Percentiles rank a stretch among this genome's conserved stretches.
Conservation (phyloP, 139 green algal species). For the Axilococcus clingmanii region DNA sequence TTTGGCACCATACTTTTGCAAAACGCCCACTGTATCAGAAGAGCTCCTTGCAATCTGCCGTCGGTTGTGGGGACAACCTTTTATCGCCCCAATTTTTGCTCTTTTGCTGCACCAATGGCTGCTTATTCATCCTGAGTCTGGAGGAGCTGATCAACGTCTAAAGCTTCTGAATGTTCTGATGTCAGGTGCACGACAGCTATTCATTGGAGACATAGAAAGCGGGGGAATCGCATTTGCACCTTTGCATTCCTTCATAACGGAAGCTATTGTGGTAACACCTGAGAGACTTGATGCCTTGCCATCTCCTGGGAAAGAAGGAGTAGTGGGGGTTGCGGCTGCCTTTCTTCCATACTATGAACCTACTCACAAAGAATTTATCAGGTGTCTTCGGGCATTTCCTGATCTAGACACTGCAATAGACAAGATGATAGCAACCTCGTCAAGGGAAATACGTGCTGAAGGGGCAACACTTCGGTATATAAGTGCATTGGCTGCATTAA, state of each 20-base stretch:
- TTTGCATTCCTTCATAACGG: slow-evolving; percentile 47
- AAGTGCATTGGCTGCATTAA: slow-evolving; percentile 21
- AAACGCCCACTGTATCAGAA: slow-evolving; percentile 28
- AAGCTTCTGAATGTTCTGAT: slow-evolving; percentile 70
- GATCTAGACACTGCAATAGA: slow-evolving; percentile 13
- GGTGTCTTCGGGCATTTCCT: slow-evolving; percentile 5
- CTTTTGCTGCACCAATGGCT: slow-evolving; percentile 73
- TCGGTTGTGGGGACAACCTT: slow-evolving; percentile 61
- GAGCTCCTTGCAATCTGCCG: slow-evolving; percentile 56
- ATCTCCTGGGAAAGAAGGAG: slow-evolving; percentile 11
- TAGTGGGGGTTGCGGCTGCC: slow-evolving; percentile 39
- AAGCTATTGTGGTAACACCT: slow-evolving; percentile 19
- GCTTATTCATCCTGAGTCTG: slow-evolving; percentile 38
- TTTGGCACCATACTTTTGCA: slow-evolving; percentile 54
- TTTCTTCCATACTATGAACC: slow-evolving; percentile 62
- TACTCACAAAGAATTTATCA: slow-evolving; percentile 7
- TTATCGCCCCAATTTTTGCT: slow-evolving; percentile 54
- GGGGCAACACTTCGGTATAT: slow-evolving; percentile 40
- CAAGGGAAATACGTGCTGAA: slow-evolving; percentile 17
- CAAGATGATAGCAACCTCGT: slow-evolving; percentile 1
- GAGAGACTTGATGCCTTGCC: slow-evolving; percentile 38
- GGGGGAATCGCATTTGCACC: slow-evolving; percentile 42
- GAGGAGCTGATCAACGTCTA: slow-evolving; percentile 45
- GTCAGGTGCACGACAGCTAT: slow-evolving; percentile 59
- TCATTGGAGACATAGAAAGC: slow-evolving; percentile 64